A percentile compares a stretch with the other conserved stretches of the same genome.
Conservation (phyloP, 768 basidiomycete genomes). For the Crassisporium funariophilum region DNA sequence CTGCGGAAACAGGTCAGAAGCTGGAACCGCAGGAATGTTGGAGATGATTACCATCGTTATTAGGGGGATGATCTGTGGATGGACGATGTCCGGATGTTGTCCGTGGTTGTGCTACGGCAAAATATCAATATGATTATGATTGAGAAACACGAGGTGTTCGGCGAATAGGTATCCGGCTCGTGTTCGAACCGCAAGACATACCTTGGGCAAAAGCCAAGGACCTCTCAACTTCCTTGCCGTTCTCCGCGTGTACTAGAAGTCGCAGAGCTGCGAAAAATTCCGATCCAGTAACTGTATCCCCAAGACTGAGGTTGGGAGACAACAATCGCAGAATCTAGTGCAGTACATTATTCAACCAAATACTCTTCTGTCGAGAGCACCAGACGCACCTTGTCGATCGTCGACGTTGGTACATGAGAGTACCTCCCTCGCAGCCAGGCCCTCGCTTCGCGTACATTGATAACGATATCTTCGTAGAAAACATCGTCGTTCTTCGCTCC, state of each 20-base stretch:
- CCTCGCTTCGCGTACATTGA: constrained; percentile 67
- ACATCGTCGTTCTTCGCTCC: too few relatives aligned
- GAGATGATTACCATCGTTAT: neutral
- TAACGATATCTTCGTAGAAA: constrained; percentile 52
- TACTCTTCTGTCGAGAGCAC: neutral
- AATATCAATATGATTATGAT: neutral
- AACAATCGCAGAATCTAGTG: constrained; percentile 74
- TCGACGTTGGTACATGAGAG: constrained; percentile 47
- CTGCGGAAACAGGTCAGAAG: neutral
- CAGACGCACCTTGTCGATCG: constrained; percentile 60
- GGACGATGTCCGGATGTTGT: too few relatives aligned
- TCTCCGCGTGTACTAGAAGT: constrained; percentile 62
- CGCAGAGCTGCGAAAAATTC: constrained; percentile 79
- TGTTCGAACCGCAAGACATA: constrained; percentile 31
- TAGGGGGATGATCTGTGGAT: too few relatives aligned
- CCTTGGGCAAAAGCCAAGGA: constrained; percentile 77
- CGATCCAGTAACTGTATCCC: constrained; percentile 61
- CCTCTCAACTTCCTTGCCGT: constrained; percentile 63
- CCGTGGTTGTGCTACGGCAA: neutral
- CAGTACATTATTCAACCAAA: neutral
- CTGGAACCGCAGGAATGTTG: neutral
- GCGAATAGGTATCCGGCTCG: constrained; percentile 1
- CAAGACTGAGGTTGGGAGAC: constrained; percentile 51
- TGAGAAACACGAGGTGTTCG: neutral
- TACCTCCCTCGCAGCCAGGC: constrained; percentile 80